Conservation (phyloP, 2,329 filamentous ascomycete genomes). For the Fusarium burgessii region DNA sequence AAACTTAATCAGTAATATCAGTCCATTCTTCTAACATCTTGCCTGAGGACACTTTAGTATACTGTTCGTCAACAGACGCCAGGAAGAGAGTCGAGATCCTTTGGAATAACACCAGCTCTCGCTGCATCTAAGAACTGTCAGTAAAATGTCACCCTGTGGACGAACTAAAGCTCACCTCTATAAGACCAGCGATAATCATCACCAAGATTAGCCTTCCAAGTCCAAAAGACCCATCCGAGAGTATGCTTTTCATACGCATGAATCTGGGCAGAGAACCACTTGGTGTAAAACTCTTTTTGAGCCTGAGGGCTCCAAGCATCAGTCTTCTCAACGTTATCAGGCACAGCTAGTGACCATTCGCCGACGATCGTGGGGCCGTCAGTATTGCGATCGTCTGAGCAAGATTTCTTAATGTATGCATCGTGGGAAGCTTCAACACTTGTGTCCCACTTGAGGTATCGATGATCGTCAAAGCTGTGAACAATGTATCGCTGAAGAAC, state of each 20-base stretch:
- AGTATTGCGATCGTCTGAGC: conserved; percentile 58
- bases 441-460: conserved; percentile 67
- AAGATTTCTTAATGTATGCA: conserved; percentile 63
- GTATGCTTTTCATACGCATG: conserved; percentile 39
- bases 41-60: neutral
- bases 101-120: conserved; percentile 40
- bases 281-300: conserved; percentile 43
- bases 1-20: neutral
- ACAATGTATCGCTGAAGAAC: conserved; percentile 56
- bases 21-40: neutral
- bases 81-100: conserved; percentile 28
- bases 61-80: conserved; percentile 28
- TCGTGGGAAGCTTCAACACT: conserved; percentile 49
- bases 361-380: conserved; percentile 63
- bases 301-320: conserved; percentile 45
- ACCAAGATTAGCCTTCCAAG: conserved; percentile 43
- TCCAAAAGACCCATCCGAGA: conserved; percentile 45
- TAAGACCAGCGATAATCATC: conserved; percentile 46
- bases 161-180: conserved; percentile 26
- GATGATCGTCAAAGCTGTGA: conserved; percentile 67
- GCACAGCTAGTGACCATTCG: conserved; percentile 67
- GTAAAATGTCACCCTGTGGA: neutral
- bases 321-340: conserved; percentile 60
- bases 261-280: conserved; percentile 45
- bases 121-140: conserved; percentile 33